A percentile compares a stretch with the other conserved stretches of the same genome.
These are phyloP conservation scores for Metarhizium anisopliae DNA, from an alignment of 2,329 filamentous ascomycete species.

Conservation along the genomic window DNA sequence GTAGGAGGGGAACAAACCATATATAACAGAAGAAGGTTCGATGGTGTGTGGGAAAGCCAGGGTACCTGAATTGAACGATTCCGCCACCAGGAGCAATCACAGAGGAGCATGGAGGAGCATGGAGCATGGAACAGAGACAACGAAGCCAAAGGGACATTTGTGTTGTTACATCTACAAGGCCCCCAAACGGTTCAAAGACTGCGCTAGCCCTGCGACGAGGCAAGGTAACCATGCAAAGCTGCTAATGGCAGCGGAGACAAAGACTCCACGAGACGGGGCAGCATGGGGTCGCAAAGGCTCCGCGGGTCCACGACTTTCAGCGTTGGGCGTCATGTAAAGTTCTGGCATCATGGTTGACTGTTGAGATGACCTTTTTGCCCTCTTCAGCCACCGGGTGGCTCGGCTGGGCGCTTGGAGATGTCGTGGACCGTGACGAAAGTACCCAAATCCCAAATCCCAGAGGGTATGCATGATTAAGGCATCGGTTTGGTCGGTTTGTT, in stretches of 20 bases:
- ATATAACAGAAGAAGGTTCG: neutral
- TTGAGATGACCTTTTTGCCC: neutral
- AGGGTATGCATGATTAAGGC: neutral
- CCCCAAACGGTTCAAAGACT: neutral
- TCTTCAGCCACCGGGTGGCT: neutral
- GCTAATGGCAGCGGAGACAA: neutral
- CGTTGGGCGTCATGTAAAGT: neutral
- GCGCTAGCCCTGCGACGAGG: neutral
- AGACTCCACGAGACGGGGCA: slow-evolving; percentile 1
- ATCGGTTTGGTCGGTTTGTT: neutral
- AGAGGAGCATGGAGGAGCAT: neutral
- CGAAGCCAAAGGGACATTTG: neutral
- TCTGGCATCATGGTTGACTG: neutral
- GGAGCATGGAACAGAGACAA: neutral
- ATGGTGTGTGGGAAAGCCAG: neutral
- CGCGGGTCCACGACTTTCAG: neutral
- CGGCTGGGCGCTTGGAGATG: neutral
- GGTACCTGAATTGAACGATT: neutral
- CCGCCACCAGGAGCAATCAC: neutral
- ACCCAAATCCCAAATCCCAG: neutral
- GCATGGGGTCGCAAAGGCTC: neutral
- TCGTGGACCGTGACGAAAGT: neutral
- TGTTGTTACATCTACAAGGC: slow-evolving; percentile 1
- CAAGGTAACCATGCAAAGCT: slow-evolving; percentile 2
- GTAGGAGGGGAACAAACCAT: neutral